Evolutionary conservation across 2,329 filamentous ascomycete genomes (phyloP), one percentile per base, ranked within the genome.

Genomic region (Aspergillus japonicus): DNA sequence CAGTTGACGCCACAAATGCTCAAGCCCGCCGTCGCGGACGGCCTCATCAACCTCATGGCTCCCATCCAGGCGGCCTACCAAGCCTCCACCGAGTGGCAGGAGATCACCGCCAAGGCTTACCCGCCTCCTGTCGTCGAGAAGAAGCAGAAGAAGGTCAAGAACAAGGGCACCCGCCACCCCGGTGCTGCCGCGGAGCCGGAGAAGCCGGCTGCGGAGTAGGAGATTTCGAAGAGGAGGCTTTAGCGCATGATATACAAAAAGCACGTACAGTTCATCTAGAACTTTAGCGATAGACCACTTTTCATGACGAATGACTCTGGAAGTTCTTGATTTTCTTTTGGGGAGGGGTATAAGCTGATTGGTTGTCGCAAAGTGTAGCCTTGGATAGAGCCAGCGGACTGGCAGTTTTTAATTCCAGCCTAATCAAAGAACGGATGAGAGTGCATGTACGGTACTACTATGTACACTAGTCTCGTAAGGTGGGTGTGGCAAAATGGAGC

Each of bases 1-100:
- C 64, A 88, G 83, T 84, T 96, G 62, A 92, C 90, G 1, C 95
- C 95, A 0, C 93, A 97, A 80, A 79, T 90, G 12, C 82, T 98
- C 55, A 98, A 99, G 81, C 84, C 88, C n/a, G 92, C 91, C 11
- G 87, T 96, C 5, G 85, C 89, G 5, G 83, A 86, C 55, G 91
- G 87, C 10, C 83, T 99, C 21, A 87, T 86, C 66, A 82, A 84
- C 44, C 83, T 98, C 12, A 82, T 96, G 59, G 86, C 83, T 2
- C 92, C 94, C 1, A 94, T 99, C 61, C 87, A 89, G 65, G 83
- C 81, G 3, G 88, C 88, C 5, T 98, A 86, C 78, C 79, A 89
- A 63, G 84, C 82, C 0, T 89, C 85, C 0, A 70, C 83, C 31
- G 91, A 93, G 70, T 98, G 92, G 92, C 89, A 96, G 78, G 86